Conservation (phyloP, 2,329 filamentous ascomycete species). For the Lachnellula willkommii region DNA sequence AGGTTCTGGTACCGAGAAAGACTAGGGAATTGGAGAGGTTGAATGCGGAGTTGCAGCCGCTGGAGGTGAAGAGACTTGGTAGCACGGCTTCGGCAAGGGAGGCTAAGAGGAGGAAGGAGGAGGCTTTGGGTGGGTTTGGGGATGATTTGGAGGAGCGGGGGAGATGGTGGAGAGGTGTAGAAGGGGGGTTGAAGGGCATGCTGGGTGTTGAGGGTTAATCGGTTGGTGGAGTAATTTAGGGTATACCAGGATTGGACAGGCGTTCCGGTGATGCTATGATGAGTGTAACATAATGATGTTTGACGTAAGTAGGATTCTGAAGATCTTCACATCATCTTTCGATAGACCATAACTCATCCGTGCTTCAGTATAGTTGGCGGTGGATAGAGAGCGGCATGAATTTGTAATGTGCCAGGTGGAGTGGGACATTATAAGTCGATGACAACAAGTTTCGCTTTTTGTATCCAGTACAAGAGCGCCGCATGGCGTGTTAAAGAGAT, state of each 20-base stretch:
- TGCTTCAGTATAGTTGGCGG: too few relatives aligned
- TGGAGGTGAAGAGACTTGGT: conserved; percentile 62
- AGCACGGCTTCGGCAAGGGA: conserved; percentile 65
- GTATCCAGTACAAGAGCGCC: too few relatives aligned
- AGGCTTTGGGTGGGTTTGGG: conserved; percentile 57
- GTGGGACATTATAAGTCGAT: too few relatives aligned
- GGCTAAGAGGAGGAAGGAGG: conserved; percentile 62
- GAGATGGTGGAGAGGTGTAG: conserved; percentile 68
- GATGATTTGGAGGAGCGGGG: conserved; percentile 73
- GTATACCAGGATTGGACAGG: not conserved
- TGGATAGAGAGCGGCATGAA: too few relatives aligned
- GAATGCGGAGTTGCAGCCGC: conserved; percentile 59
- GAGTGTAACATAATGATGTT: not conserved
- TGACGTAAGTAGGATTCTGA: not conserved
- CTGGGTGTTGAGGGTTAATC: conserved; percentile 36
- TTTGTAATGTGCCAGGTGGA: too few relatives aligned
- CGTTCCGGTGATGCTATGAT: not conserved
- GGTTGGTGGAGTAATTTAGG: not conserved
- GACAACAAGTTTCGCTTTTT: too few relatives aligned
- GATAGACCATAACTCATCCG: not conserved
- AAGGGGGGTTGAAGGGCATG: conserved; percentile 56
- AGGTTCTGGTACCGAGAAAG: conserved; percentile 59
- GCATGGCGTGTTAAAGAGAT: too few relatives aligned
- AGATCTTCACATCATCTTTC: not conserved
- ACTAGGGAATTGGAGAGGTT: conserved; percentile 62